Evolutionary conservation across 1,284 basidiomycete species (phyloP), one percentile per base, ranked within the genome.

Genomic region (Apiotrichum siamense): DNA sequence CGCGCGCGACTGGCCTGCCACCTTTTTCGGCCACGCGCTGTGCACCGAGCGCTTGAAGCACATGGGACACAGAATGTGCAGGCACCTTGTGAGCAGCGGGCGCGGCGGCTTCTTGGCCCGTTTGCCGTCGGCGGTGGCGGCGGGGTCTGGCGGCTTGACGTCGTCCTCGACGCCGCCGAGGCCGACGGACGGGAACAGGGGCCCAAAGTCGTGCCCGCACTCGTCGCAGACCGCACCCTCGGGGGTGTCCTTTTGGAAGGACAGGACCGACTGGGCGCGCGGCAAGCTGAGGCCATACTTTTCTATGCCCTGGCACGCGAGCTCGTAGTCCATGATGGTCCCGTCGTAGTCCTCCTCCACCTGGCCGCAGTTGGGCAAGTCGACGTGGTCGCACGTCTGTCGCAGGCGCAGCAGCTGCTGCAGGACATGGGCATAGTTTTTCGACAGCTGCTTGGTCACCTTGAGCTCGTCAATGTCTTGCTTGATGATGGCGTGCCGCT

Each of bases 361-460:
- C 21, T 63, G 57, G 51, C 72, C 67, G 27, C 68, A 58, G 67
- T 87, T 80, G 2, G 97, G 88, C 31, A 99, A 80, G 62, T 93
- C 90, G 61, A 84, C 88, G 74, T 98, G 93, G 69, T 97, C 90
- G 76, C 96, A 98, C 45, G 97, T 97, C 77, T 98, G 92, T 35
- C 96, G 86, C 33, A 99, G 80, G 10, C 90, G 87, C 47, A 97
- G 77, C 50, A 97, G 87, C 77, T 94, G 93, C 76, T 97, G 93
- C 59, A 99, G 75, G 62, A 98, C 96, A 47, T 92, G 91, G 52
- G 96, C 94, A 64, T 97, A 97, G 69, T 97, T 97, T 81, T 93
- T 93, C 32, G 72, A 66, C 44, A 96, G 85, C 70, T 93, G 88
- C 62, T 88, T 87, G 69, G 87, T 87, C 70, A 84, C 80, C 50